Evolutionary conservation across 2,329 filamentous ascomycete species (phyloP), one percentile per base, ranked within the genome.

Genomic region (Beauveria australis): DNA sequence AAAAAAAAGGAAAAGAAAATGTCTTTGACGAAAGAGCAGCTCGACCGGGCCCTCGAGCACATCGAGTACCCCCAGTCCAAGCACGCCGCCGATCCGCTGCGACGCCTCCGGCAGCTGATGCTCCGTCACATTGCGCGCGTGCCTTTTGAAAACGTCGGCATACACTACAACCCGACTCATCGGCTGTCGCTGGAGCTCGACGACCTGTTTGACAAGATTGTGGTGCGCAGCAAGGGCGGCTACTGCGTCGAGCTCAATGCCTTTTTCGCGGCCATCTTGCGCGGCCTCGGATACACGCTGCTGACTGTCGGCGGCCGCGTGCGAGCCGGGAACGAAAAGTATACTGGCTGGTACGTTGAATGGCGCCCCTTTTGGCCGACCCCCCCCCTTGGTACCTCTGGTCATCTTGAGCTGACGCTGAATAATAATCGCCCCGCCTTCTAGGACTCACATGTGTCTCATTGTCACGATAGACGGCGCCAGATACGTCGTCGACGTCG

Each of bases 371-470:
- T 3, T 22, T n/a, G n/a, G n/a, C n/a, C n/a, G n/a, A n/a, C n/a
- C n/a, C n/a, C n/a, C n/a, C n/a, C n/a, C n/a, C n/a, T n/a, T n/a
- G n/a, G n/a, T n/a, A n/a, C n/a, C n/a, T n/a, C n/a, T n/a, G n/a
- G n/a, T n/a, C 40, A n/a, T 41, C 3, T 41, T 30, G 30, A 30
- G 5, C 22, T 9, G 10, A 51, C 26, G 18, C 3, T 12, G 1
- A 30, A 49, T 9, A 5, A 6, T 6, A 43, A 33, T 5, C 1
- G n/a, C n/a, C 12, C 33, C 33, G 12, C 33, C 6, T 14, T 37
- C 33, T 37, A 79, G 83, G 81, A 72, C 74, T 16, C 85, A 88
- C 69, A 82, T 86, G 76, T 73, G 85, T 59, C 81, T 84, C 66
- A 77, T 88, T 59, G 78, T 87, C 52, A 80, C 75, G 28, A 76